Percentiles rank a stretch among this genome's conserved stretches.
Conservation (phyloP, 306 rosid species). For the Quercus robur region DNA sequence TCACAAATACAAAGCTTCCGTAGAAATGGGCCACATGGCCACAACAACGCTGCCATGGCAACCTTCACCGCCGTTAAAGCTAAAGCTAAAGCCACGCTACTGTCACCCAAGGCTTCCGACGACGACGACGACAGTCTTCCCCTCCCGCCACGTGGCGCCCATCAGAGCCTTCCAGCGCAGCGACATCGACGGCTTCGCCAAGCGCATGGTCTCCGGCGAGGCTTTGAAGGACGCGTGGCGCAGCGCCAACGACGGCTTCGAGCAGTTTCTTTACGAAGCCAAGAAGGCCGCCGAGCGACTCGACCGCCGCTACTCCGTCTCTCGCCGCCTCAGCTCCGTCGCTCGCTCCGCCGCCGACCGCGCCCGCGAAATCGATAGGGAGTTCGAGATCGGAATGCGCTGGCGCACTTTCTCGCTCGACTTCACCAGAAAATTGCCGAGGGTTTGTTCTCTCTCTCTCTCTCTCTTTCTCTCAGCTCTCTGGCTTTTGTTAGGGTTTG, state of each 20-base stretch:
- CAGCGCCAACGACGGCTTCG: conserved; percentile 79
- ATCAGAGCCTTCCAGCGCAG: conserved; percentile 55
- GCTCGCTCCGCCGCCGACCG: conserved; percentile 53
- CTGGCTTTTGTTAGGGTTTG: neutral
- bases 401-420: conserved; percentile 75
- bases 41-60: conserved; percentile 45
- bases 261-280: conserved; percentile 71
- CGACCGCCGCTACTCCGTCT: conserved; percentile 69
- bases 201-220: conserved; percentile 53
- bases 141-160: conserved; percentile 7
- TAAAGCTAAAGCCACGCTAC: no score
- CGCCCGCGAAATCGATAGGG: conserved; percentile 83
- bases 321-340: conserved; percentile 41
- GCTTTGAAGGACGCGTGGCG: conserved; percentile 81
- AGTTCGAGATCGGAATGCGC: conserved; percentile 65
- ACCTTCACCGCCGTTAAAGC: conserved; percentile 19
- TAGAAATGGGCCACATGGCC: conserved; percentile 28
- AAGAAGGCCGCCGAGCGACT: conserved; percentile 79
- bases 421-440: conserved; percentile 73
- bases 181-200: conserved; percentile 52
- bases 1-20: neutral
- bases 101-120: neutral
- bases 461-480: neutral
- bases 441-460: conserved; percentile 39
- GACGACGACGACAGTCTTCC: neutral